Percentiles rank a stretch among this genome's conserved stretches.
Conservation (phyloP, 768 basidiomycete genomes). For the Leccinum obscurum region DNA sequence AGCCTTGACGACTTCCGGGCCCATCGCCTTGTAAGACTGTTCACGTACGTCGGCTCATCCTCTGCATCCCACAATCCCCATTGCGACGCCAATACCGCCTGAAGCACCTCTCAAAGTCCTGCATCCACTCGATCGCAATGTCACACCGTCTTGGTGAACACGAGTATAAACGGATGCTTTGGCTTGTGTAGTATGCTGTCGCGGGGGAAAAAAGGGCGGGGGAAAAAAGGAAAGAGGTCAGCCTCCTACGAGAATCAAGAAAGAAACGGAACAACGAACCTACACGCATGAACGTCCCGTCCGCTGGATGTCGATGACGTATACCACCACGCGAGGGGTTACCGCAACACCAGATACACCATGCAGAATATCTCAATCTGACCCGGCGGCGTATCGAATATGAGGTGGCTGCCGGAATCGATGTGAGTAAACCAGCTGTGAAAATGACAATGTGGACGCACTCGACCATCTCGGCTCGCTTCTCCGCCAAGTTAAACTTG, state of each 20-base stretch:
- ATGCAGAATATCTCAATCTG: constrained; percentile 95
- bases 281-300: constrained; percentile 99
- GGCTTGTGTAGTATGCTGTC: constrained; percentile 95
- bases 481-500: constrained; percentile 87
- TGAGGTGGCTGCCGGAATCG: constrained; percentile 66
- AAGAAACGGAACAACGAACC: constrained; percentile 42
- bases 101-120: constrained; percentile 54
- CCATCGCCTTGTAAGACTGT: constrained; percentile 88
- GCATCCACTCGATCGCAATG: too few relatives aligned
- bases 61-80: constrained; percentile 67
- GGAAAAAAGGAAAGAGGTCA: not conserved
- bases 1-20: constrained; percentile 54
- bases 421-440: not conserved
- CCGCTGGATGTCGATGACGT: constrained; percentile 93
- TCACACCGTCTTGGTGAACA: too few relatives aligned
- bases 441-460: constrained; percentile 41
- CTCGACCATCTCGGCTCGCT: constrained; percentile 86
- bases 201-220: not conserved
- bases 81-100: constrained; percentile 77
- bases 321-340: constrained; percentile 75
- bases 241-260: not conserved
- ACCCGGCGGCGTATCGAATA: constrained; percentile 89
- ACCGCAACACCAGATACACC: constrained; percentile 89
- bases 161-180: constrained; percentile 51
- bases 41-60: constrained; percentile 94